These are phyloP conservation scores for Yamadazyma takamatsuzukensis DNA, from an alignment of 805 yeast genomes.

Conservation along the genomic window DNA sequence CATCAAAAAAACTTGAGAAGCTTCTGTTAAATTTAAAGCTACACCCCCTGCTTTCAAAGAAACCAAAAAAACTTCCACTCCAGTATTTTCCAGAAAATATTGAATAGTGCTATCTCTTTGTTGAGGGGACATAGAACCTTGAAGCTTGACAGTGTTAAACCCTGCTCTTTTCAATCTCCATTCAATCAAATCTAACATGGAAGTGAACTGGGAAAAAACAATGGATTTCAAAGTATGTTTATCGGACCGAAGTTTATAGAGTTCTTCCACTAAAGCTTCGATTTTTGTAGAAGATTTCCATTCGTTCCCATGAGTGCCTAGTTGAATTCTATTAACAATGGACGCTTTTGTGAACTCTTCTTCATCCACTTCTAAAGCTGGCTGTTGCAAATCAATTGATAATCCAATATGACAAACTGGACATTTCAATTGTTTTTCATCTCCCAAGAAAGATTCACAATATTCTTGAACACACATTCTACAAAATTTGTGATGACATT, in stretches of 20 bases:
- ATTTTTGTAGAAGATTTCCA: constrained; percentile 97
- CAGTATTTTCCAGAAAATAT: constrained; percentile 88
- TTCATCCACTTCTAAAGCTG: constrained; percentile 71
- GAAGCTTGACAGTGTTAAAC: constrained; percentile 87
- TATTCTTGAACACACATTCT: constrained; percentile 90
- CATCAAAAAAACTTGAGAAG: constrained; percentile 90
- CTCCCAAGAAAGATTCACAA: constrained; percentile 73
- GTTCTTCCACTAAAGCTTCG: constrained; percentile 92
- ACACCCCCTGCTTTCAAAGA: constrained; percentile 99
- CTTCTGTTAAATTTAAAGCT: constrained; percentile 93
- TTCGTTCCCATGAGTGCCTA: constrained; percentile 63
- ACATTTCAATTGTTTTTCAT: constrained; percentile 61
- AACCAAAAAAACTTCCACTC: constrained; percentile 90
- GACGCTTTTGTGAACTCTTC: constrained; percentile 57
- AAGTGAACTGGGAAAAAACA: constrained; percentile 95
- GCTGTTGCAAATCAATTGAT: constrained; percentile 84
- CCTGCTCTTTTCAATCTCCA: constrained; percentile 96
- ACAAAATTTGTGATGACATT: constrained; percentile 92
- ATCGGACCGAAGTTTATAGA: constrained; percentile 82
- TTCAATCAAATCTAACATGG: constrained; percentile 93
- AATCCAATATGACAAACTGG: constrained; percentile 96
- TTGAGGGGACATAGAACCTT: constrained; percentile 95
- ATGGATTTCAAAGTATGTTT: constrained; percentile 88
- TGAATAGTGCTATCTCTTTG: constrained; percentile 91
- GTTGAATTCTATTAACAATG: constrained; percentile 82